Evolutionary conservation across 2,329 filamentous ascomycete species (phyloP).

Genomic region (Blastomyces silverae): DNA sequence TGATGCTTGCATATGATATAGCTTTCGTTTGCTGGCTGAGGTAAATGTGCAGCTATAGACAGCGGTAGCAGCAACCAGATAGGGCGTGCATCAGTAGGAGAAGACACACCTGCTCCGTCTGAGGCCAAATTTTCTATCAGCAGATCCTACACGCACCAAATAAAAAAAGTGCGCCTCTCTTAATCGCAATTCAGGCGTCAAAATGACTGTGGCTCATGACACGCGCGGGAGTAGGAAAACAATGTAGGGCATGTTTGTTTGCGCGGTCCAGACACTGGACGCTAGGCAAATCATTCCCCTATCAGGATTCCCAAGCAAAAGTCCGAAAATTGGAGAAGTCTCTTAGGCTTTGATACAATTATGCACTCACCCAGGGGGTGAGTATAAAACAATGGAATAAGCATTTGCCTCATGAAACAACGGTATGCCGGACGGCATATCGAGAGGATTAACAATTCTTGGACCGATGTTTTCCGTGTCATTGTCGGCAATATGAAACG

Average conservation of each 20-base stretch:
- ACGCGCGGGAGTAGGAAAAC: not conserved
- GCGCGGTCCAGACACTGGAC: not conserved
- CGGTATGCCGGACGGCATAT: not conserved
- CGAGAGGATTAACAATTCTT: too few species aligned
- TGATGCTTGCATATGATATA: not conserved
- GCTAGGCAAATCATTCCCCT: not conserved
- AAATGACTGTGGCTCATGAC: constrained; percentile 8
- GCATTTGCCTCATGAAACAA: not conserved
- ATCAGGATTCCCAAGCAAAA: not conserved
- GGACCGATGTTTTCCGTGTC: not conserved
- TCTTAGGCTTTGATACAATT: not conserved
- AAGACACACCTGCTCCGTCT: not conserved
- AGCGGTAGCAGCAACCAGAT: not conserved
- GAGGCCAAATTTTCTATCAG: not conserved
- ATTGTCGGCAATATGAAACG: not conserved
- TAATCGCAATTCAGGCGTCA: not conserved
- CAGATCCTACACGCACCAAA: not conserved
- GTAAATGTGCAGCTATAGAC: not conserved
- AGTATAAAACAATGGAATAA: not conserved
- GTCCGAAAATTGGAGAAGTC: not conserved
- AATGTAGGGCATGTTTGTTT: not conserved
- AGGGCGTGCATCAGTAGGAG: not conserved
- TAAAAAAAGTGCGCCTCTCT: not conserved
- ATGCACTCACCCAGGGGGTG: not conserved
- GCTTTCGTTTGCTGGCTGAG: not conserved